These are phyloP conservation scores for Cyclotella sp. DNA, from an alignment of 108 stramenopile genomes.

Conservation along the genomic window DNA sequence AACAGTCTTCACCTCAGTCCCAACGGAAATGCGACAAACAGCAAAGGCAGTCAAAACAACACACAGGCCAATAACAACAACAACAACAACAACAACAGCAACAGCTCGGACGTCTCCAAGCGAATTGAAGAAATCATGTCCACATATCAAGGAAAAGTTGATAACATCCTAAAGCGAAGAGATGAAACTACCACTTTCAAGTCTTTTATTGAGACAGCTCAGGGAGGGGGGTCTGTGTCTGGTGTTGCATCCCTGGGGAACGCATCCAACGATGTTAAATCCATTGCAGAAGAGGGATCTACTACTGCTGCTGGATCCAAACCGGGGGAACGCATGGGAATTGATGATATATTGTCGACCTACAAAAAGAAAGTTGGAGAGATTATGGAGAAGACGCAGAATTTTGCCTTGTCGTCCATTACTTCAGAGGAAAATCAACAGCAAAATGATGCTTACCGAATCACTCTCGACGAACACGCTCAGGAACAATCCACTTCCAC, in stretches of 20 bases:
- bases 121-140: slow-evolving; percentile 53
- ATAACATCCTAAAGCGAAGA: slow-evolving; percentile 27
- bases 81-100: background rate
- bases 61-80: background rate
- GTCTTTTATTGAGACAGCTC: background rate
- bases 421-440: background rate
- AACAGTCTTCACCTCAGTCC: too few relatives aligned
- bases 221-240: background rate
- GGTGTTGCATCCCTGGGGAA: background rate
- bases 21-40: too few relatives aligned
- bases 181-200: slow-evolving; percentile 2
- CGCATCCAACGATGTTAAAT: background rate
- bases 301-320: background rate
- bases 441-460: background rate
- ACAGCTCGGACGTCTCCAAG: slow-evolving; percentile 11
- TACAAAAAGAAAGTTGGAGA: slow-evolving; percentile 50
- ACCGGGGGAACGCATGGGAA: slow-evolving; percentile 7
- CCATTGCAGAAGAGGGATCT: background rate
- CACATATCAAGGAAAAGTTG: slow-evolving; percentile 48
- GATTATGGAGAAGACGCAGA: slow-evolving; percentile 31
- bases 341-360: slow-evolving; percentile 48
- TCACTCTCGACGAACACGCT: slow-evolving; percentile 7
- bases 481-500: slow-evolving; percentile 5
- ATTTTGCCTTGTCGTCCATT: background rate
- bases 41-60: background rate